Conservation (phyloP, 495 filamentous ascomycete species). For the Podospora conica region DNA sequence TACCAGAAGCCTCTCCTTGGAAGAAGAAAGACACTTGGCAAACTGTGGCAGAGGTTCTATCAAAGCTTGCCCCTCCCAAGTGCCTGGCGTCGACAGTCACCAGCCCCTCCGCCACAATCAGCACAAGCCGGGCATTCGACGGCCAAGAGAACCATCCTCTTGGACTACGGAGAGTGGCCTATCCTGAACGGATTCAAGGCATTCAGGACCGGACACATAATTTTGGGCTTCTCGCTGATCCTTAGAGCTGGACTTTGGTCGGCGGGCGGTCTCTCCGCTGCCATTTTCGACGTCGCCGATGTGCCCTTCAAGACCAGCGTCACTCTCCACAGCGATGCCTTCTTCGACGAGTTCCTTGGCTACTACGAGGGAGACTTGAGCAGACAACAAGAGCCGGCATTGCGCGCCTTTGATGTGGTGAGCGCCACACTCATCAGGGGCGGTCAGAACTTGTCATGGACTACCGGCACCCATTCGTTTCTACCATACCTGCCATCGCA, state of each 20-base stretch:
- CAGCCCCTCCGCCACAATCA: not conserved
- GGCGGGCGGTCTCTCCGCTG: not conserved
- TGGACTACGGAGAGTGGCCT: not conserved
- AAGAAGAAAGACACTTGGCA: not conserved
- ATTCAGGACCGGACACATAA: not conserved
- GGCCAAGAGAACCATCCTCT: not conserved
- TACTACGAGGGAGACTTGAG: not conserved
- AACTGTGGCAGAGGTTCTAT: not conserved
- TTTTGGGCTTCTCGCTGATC: not conserved
- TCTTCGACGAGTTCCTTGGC: not conserved
- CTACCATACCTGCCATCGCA: not conserved
- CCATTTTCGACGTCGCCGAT: not conserved
- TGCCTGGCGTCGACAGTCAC: not conserved
- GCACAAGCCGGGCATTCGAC: not conserved
- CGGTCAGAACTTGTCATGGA: not conserved
- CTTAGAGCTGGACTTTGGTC: not conserved
- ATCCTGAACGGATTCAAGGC: not conserved
- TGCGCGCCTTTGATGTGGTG: not conserved
- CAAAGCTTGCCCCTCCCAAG: not conserved
- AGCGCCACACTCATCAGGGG: not conserved
- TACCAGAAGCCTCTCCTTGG: not conserved
- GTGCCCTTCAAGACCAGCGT: not conserved
- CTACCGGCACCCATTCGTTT: not conserved
- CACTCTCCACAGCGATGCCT: not conserved
- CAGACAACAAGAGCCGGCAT: not conserved